A percentile compares a stretch with the other conserved stretches of the same genome.
Conservation (phyloP, 2,329 filamentous ascomycete genomes). For the Claviceps citrina region DNA sequence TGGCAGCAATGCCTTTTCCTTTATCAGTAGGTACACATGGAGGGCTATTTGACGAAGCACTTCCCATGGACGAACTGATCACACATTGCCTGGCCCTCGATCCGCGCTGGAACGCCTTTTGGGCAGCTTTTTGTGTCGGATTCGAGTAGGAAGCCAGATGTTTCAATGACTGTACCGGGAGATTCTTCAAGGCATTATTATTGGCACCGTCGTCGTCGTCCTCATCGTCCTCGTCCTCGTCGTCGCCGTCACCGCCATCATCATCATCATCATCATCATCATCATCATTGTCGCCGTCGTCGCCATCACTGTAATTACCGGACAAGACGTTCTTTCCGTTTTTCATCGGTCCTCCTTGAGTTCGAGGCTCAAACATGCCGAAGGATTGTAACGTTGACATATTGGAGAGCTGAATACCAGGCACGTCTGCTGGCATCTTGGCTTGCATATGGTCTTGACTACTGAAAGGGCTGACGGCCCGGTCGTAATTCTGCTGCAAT, state of each 20-base stretch:
- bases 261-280: too few species aligned
- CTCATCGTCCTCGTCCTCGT: constrained; percentile 8
- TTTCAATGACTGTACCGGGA: constrained; percentile 32
- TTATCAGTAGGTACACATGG: neutral
- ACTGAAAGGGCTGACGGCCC: constrained; percentile 28
- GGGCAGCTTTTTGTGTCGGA: constrained; percentile 36
- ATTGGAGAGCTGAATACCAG: constrained; percentile 13
- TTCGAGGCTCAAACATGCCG: constrained; percentile 3
- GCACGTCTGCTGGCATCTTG: constrained; percentile 14
- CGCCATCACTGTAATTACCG: constrained; percentile 9
- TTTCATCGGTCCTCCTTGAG: constrained; percentile 8
- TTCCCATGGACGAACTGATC: constrained; percentile 1
- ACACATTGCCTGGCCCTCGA: constrained; percentile 11
- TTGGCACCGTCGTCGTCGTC: constrained; percentile 16
- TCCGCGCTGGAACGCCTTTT: constrained; percentile 26
- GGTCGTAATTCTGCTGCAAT: constrained; percentile 39
- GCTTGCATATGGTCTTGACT: constrained; percentile 13
- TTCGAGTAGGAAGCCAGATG: constrained; percentile 42
- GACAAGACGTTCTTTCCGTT: constrained; percentile 9
- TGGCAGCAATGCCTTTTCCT: neutral
- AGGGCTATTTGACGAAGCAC: constrained; percentile 1
- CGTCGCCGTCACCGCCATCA: constrained; percentile 11
- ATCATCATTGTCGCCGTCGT: constrained; percentile 12
- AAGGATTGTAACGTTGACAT: constrained; percentile 10
- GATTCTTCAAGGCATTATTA: constrained; percentile 21